Conservation (phyloP, 306 rosid species). For the Quercus alba region DNA sequence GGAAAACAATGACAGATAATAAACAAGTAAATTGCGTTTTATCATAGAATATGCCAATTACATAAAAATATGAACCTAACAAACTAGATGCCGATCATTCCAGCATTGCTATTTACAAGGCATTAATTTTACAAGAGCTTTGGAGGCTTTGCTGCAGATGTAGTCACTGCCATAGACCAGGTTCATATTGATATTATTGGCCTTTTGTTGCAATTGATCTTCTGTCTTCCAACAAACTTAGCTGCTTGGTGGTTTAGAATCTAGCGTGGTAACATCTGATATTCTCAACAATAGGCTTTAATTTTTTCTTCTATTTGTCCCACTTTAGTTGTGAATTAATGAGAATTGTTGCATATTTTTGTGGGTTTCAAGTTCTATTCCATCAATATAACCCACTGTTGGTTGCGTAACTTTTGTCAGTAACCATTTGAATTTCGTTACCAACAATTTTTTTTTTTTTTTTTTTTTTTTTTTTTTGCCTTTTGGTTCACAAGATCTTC, state of each 20-base stretch:
- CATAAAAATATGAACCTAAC: not conserved
- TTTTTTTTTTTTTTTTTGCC: not conserved
- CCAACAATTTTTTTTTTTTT: not conserved
- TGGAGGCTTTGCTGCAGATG: constrained; percentile 99
- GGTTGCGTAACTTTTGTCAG: not conserved
- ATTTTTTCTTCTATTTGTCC: constrained; percentile 1
- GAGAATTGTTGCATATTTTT: not conserved
- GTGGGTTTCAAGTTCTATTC: not conserved
- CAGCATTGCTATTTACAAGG: constrained; percentile 94
- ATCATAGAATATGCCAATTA: not conserved
- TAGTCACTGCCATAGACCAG: constrained; percentile 97
- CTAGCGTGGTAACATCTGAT: not conserved
- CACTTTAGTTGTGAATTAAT: not conserved
- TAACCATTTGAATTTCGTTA: not conserved
- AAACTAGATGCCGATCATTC: constrained; percentile 26
- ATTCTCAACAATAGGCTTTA: not conserved
- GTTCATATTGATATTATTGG: constrained; percentile 25
- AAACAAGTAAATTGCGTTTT: not conserved
- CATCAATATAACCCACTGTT: not conserved
- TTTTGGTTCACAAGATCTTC: not conserved
- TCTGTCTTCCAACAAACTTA: constrained; percentile 8
- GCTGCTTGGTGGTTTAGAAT: not conserved
- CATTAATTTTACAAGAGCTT: constrained; percentile 80
- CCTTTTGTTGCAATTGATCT: constrained; percentile 12
- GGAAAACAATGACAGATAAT: too few relatives aligned